Percentiles rank a stretch among this genome's conserved stretches.
These are phyloP conservation scores for Pestalotiopsis sp. DNA, from an alignment of 2,329 filamentous ascomycete genomes.

Conservation along the genomic window DNA sequence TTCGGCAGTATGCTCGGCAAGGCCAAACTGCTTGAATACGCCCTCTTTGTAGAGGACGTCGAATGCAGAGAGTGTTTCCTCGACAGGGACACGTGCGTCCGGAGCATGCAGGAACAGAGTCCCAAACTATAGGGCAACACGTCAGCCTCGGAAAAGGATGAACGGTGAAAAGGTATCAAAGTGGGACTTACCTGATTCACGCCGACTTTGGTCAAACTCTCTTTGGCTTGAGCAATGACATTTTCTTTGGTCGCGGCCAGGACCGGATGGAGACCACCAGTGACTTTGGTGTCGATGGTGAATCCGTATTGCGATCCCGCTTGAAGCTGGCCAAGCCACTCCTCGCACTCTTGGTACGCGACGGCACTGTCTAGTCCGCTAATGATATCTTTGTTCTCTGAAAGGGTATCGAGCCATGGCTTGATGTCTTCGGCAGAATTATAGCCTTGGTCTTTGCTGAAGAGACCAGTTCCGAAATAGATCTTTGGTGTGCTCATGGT, in stretches of 20 bases:
- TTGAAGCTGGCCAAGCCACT: neutral
- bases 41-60: conserved; percentile 11
- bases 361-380: neutral
- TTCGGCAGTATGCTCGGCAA: neutral
- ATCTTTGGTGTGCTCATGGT: conserved; percentile 1
- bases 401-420: neutral
- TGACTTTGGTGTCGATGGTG: neutral
- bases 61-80: neutral
- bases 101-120: neutral
- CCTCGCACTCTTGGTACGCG: neutral
- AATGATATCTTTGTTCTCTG: neutral
- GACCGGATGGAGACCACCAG: neutral
- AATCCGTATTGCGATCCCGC: neutral
- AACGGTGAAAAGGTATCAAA: no score
- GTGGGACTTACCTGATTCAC: neutral
- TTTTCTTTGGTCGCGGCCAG: neutral
- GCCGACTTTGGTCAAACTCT: neutral
- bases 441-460: neutral
- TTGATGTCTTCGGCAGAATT: neutral
- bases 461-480: neutral
- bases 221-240: neutral
- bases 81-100: neutral
- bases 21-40: conserved; percentile 8
- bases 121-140: neutral
- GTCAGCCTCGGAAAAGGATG: no score